Evolutionary conservation across 2,329 filamentous ascomycete species (phyloP).

Genomic region (Huntiella savannae): DNA sequence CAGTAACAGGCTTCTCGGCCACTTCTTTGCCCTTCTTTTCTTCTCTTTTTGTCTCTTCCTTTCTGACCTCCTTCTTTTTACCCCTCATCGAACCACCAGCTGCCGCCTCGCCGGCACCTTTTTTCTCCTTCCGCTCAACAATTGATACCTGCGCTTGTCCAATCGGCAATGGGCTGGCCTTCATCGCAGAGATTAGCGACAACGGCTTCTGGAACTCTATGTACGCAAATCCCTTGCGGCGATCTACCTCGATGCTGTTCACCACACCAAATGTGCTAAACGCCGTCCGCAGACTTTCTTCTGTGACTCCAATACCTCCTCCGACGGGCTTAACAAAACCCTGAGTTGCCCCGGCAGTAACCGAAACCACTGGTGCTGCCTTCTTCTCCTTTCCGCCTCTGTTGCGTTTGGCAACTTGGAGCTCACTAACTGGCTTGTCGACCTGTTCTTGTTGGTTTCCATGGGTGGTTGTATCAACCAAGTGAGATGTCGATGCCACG

Average conservation of each 20-base stretch:
- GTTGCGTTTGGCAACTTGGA: background rate
- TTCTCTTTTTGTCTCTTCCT: slow-evolving; percentile 14
- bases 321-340: slow-evolving; percentile 72
- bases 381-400: background rate
- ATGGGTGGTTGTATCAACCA: too few relatives aligned
- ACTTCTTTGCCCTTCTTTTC: slow-evolving; percentile 14
- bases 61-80: slow-evolving; percentile 12
- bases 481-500: too few relatives aligned
- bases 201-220: slow-evolving; percentile 66
- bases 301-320: slow-evolving; percentile 78
- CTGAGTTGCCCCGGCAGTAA: slow-evolving; percentile 34
- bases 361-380: slow-evolving; percentile 12
- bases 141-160: slow-evolving; percentile 77
- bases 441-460: too few relatives aligned
- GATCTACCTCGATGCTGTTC: slow-evolving; percentile 74
- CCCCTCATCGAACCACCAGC: background rate
- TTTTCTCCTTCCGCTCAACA: slow-evolving; percentile 56
- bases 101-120: slow-evolving; percentile 15
- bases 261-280: slow-evolving; percentile 58
- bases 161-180: slow-evolving; percentile 62
- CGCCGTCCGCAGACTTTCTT: slow-evolving; percentile 54
- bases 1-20: slow-evolving; percentile 14
- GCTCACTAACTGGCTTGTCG: too few relatives aligned
- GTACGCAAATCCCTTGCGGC: slow-evolving; percentile 86
- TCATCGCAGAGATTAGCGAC: slow-evolving; percentile 57